Percentiles rank a stretch among this genome's conserved stretches.
These are phyloP conservation scores for Coccinonectria pachysandricola DNA, from an alignment of 2,329 filamentous ascomycete species.

Conservation along the genomic window DNA sequence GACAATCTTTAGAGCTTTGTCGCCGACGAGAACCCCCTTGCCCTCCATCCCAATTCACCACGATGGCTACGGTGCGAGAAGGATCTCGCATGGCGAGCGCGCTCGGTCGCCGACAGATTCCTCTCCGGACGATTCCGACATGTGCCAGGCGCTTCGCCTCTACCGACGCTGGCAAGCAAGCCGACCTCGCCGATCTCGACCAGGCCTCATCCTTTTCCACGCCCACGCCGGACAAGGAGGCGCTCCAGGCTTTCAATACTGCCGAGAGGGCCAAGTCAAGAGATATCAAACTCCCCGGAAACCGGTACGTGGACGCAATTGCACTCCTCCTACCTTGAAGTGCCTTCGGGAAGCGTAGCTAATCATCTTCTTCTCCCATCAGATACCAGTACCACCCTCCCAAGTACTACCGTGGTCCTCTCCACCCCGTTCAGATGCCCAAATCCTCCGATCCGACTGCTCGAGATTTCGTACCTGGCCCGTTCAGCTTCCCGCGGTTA, in stretches of 20 bases:
- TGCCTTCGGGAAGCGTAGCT: conserved; percentile 2
- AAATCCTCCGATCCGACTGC: conserved; percentile 76
- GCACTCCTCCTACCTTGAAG: neutral
- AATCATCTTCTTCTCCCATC: conserved; percentile 16
- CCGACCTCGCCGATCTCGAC: conserved; percentile 39
- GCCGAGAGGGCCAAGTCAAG: conserved; percentile 26
- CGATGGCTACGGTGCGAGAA: conserved; percentile 33
- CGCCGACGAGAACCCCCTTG: too few relatives aligned
- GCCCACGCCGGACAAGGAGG: conserved; percentile 28
- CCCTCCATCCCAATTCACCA: too few relatives aligned
- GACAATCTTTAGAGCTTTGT: too few relatives aligned
- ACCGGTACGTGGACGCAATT: conserved; percentile 28
- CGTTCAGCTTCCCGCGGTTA: conserved; percentile 78
- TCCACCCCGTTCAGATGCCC: conserved; percentile 90
- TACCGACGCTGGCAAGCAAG: conserved; percentile 29
- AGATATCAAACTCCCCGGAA: conserved; percentile 33
- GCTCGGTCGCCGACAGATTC: conserved; percentile 20
- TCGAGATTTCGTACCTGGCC: conserved; percentile 79
- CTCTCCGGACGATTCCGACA: conserved; percentile 13
- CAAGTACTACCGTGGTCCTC: conserved; percentile 86
- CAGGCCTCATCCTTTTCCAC: conserved; percentile 36
- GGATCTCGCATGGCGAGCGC: conserved; percentile 26
- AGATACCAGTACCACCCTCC: conserved; percentile 95
- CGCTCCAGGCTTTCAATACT: conserved; percentile 31
- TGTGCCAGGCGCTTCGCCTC: conserved; percentile 34